Evolutionary conservation across 192 early-diverging fungal species (phyloP), one percentile per base, ranked within the genome.

Genomic region (Coemansia pectinata): DNA sequence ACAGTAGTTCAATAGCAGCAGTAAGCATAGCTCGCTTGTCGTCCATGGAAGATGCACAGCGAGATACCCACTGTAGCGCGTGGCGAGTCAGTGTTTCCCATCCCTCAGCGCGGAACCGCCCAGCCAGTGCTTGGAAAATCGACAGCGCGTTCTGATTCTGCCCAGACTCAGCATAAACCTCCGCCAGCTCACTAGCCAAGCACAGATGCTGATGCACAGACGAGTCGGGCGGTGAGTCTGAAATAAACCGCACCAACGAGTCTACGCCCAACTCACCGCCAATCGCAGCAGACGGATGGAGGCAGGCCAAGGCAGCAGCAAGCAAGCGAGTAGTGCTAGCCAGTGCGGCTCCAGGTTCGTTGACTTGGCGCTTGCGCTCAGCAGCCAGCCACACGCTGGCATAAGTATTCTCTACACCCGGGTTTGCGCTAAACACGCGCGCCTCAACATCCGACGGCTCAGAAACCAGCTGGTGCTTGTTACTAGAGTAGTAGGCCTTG

Each of bases 371-470:
- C 36, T 44, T 52, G 33, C 67, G 74, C 50, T 76, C 66, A 5
- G 63, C 50, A 0, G 55, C 63, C 34, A 81, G 64, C 79, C 79
- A 76, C 3, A 68, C 25, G 3, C 67, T 33, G 25, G 64, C 74
- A 36, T 81, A 76, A 2, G 79, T 73, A 61, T 70, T 81, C 29
- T 76, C 79, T 0, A 81, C 79, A 10, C 70, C 74, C n/a, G 76
- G 76, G 39, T 55, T 72, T 29, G 70, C 70, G 48, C 70, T 76
- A 33, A 75, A 76, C 65, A 44, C 52, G 11, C 66, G 72, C 23
- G 40, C 12, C 33, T 39, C 33, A 27, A 27, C 27, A 11, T 23
- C 55, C 8, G 2, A 25, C 8, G 11, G 5, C 9, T n/a, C 34
- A 0, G 59, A n/a, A 0, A 7, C 34, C 17, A 6, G 17, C 5